phyloP scores from a whole-genome alignment of 2,329 filamentous ascomycete species.

The Eutypella sp. region DNA sequence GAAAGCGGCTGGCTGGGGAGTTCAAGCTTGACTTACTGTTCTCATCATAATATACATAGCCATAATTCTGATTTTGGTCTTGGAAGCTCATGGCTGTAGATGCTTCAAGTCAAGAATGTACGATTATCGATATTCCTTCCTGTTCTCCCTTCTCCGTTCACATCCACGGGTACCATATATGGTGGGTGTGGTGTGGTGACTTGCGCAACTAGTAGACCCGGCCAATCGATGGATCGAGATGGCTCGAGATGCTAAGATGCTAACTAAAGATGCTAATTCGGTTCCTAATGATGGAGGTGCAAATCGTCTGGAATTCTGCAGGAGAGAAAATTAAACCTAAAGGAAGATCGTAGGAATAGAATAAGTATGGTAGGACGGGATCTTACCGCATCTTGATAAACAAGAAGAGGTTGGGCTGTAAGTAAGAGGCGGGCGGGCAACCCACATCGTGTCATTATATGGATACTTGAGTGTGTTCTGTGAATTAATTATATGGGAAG shows the following conservation, averaged over 20 bases:
- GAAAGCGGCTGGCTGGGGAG: too few relatives aligned
- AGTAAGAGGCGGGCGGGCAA: too few relatives aligned
- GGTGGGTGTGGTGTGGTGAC: too few relatives aligned
- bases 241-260: too few relatives aligned
- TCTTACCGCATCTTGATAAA: slow-evolving; percentile 5
- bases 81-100: not conserved
- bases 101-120: too few relatives aligned
- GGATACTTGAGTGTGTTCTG: slow-evolving; percentile 15
- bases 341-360: slow-evolving; percentile 6
- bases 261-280: too few relatives aligned
- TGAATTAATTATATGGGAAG: too few relatives aligned
- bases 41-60: not conserved
- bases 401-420: slow-evolving; percentile 14
- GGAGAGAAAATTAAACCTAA: slow-evolving; percentile 8
- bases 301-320: too few relatives aligned
- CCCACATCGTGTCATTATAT: not conserved
- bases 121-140: too few relatives aligned
- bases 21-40: not conserved
- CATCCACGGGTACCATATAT: too few relatives aligned
- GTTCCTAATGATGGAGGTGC: not conserved
- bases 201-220: slow-evolving; percentile 10
- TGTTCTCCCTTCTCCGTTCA: too few relatives aligned
- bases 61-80: not conserved
- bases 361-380: slow-evolving; percentile 15
- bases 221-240: slow-evolving; percentile 14